Evolutionary conservation across 352 stramenopile species (phyloP), one percentile per base, ranked within the genome.

Genomic region (Globisporangium cystogenes): DNA sequence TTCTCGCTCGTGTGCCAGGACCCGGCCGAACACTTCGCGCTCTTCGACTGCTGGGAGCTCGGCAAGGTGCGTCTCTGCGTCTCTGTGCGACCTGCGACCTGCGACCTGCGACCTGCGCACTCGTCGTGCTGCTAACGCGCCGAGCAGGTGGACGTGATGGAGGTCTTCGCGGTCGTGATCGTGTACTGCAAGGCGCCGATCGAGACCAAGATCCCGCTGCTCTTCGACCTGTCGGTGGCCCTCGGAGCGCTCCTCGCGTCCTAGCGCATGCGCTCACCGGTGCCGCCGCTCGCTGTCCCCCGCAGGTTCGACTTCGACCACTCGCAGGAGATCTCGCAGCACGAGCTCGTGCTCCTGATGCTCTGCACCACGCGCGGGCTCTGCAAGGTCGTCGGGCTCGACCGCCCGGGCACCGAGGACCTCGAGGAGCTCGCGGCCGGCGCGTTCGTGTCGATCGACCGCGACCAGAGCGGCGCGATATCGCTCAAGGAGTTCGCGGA

Each of bases 1-100:
- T 91, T 91, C 48, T 85, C 77, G 37, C 70, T 89, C 44, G 72
- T 89, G 4, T 91, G 74, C 44, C 74, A 86, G 45, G 77, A 91
- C 40, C 55, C 80, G 27, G 20, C 62, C 7, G 76, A 87, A 31
- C 80, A 91, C 51, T 91, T 91, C 40, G 66, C 74, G 23, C 60
- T 91, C 20, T 87, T 87, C 35, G 76, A 86, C 50, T 76, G 54
- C 26, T 87, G 68, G 72, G 58, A 72, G 23, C 55, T 79, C 31
- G 74, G 65, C 64, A 84, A 87, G 61, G 76, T 86, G 23, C 27
- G 53, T 44, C 6, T n/a, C 12, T 20, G 2, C 0, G 15, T 21
- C 21, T 3, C 18, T 39, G 2, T 15, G 0, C 18, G 5, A 11
- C 6, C 4, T 21, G n/a, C n/a, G n/a, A n/a, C n/a, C n/a, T n/a